Evolutionary conservation across 495 filamentous ascomycete genomes (phyloP), one percentile per base, ranked within the genome.

Genomic region (Aspergillus asperescens): DNA sequence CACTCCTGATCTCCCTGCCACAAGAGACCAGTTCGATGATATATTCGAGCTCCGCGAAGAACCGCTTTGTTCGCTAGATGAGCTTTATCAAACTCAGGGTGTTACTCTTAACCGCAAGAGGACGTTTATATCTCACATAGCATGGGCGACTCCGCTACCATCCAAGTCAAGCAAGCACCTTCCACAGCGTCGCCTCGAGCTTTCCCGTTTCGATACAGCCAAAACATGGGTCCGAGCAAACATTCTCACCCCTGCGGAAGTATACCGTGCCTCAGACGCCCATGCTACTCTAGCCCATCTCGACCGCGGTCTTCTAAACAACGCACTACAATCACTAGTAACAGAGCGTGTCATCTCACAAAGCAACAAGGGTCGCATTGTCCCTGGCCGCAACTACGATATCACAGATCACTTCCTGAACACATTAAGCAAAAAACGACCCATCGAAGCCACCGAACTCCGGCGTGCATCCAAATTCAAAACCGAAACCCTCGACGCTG

Each of bases 201-300:
- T 68, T 18, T 50, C 56, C 18, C 48, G 62, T 1, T 52, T 76
- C 6, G 65, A 70, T 13, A 60, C 74, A 9, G 77, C 74, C 32
- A 83, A 82, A 58, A 78, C 81, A n/a, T 84, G 77, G 78, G 68
- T 84, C 34, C 77, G 82, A 24, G 79, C 83, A 18, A 79, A 79
- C 34, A 66, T 78, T 31, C 55, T 80, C 24, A 80, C 82, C 0
- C 72, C 77, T 6, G 70, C 77, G 16, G 65, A 73, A 12, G 67
- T 63, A 2, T 85, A 79, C 59, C 56, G 75, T 22, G 55, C 67
- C 1, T 42, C 54, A 7, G 54, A 69, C 4, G 80, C 80, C 16
- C 59, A 66, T 19, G 40, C 63, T 20, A 74, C 73, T n/a, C 67
- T 86, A 6, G 46, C 50, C 2, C 51, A 48, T 2, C 62, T 84